A percentile compares a stretch with the other conserved stretches of the same genome.
These are phyloP conservation scores for Kitagawia praeruptora DNA, from an alignment of 129 eudicot species.

Conservation along the genomic window DNA sequence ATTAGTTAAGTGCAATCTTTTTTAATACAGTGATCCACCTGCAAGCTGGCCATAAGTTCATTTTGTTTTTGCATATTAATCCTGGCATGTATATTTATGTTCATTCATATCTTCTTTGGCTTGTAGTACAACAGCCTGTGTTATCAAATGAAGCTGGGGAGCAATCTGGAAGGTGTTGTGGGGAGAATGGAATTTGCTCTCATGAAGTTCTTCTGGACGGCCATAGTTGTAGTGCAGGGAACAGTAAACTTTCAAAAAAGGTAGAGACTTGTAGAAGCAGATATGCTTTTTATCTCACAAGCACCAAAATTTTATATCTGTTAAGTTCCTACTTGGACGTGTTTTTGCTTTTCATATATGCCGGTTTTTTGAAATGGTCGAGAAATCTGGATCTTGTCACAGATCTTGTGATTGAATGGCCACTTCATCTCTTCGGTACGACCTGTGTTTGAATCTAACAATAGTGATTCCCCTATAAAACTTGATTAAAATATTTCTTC, in stretches of 20 bases:
- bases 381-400: neutral
- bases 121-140: constrained; percentile 30
- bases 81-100: neutral
- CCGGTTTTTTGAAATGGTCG: neutral
- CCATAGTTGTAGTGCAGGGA: constrained; percentile 23
- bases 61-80: neutral
- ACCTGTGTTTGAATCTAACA: neutral
- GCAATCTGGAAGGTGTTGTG: constrained; percentile 36
- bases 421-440: neutral
- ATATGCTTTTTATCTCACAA: neutral
- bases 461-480: neutral
- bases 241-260: constrained; percentile 54
- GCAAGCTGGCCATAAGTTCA: neutral
- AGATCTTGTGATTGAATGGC: neutral
- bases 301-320: neutral
- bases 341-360: neutral
- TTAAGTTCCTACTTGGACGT: neutral
- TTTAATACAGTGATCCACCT: neutral
- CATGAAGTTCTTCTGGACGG: constrained; percentile 87
- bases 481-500: too few relatives aligned
- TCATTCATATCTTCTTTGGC: constrained; percentile 4
- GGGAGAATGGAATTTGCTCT: constrained; percentile 74
- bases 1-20: neutral
- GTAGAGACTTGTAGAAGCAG: constrained; percentile 23
- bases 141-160: constrained; percentile 19